Conservation (phyloP, 306 rosid species). For the Lithocarpus polystachyus region DNA sequence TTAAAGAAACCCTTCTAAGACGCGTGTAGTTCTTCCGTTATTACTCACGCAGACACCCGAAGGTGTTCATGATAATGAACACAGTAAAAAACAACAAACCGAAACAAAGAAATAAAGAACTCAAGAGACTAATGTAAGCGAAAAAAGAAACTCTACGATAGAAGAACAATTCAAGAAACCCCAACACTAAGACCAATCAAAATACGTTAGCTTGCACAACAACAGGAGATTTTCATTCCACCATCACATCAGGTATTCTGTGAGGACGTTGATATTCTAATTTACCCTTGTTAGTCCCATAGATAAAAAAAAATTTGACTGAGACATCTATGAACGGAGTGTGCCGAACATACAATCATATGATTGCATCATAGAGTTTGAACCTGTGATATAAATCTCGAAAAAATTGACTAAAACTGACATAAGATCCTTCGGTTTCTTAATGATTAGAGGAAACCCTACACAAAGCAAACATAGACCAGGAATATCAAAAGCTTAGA, state of each 20-base stretch:
- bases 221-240: conserved; percentile 48
- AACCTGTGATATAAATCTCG: conserved; percentile 55
- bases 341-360: conserved; percentile 62
- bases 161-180: too few relatives aligned
- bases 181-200: too few relatives aligned
- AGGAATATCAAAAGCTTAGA: conserved; percentile 5
- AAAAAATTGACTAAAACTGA: conserved; percentile 61
- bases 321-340: conserved; percentile 62
- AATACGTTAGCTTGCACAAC: neutral
- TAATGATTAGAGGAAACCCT: conserved; percentile 22
- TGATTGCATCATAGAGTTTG: conserved; percentile 35
- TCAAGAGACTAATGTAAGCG: too few relatives aligned
- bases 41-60: too few relatives aligned
- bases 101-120: too few relatives aligned
- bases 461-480: conserved; percentile 27
- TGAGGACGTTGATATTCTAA: conserved; percentile 34
- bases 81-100: too few relatives aligned
- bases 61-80: too few relatives aligned
- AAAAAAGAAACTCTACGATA: too few relatives aligned
- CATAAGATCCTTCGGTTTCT: conserved; percentile 57
- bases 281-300: conserved; percentile 33
- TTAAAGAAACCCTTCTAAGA: too few relatives aligned
- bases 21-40: too few relatives aligned
- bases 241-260: conserved; percentile 26
- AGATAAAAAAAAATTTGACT: conserved; percentile 39